Evolutionary conservation across 2,329 filamentous ascomycete genomes (phyloP).

Genomic region (Lithohypha guttulata): DNA sequence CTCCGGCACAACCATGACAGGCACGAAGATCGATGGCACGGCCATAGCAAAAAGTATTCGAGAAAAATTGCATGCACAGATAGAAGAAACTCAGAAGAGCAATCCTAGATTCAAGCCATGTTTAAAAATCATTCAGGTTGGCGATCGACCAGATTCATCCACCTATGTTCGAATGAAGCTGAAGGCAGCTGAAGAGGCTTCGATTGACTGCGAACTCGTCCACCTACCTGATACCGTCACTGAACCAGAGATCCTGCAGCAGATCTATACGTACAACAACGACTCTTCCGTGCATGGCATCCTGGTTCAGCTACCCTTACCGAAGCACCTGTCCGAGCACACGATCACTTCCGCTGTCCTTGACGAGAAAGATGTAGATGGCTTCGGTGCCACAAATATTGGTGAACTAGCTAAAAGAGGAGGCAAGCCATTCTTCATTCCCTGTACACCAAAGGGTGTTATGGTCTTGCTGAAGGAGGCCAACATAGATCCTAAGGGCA

Average conservation of each 20-base stretch:
- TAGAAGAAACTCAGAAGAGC: slow-evolving; percentile 64
- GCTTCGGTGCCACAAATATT: slow-evolving; percentile 88
- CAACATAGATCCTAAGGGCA: slow-evolving; percentile 73
- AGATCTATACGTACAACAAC: slow-evolving; percentile 74
- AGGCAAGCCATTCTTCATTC: slow-evolving; percentile 76
- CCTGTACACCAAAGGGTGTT: slow-evolving; percentile 93
- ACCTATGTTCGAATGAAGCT: slow-evolving; percentile 99
- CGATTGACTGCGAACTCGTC: slow-evolving; percentile 76
- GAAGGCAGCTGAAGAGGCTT: slow-evolving; percentile 91
- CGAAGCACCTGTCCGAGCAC: slow-evolving; percentile 82
- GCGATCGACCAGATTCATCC: slow-evolving; percentile 82
- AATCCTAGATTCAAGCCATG: slow-evolving; percentile 84
- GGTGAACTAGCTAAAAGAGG: slow-evolving; percentile 94
- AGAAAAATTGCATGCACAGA: slow-evolving; percentile 67
- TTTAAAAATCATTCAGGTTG: slow-evolving; percentile 94
- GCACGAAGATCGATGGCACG: slow-evolving; percentile 87
- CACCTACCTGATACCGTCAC: slow-evolving; percentile 72
- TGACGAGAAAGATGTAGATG: slow-evolving; percentile 95
- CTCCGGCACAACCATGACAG: slow-evolving; percentile 80
- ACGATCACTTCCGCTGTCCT: slow-evolving; percentile 78
- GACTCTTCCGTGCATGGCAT: slow-evolving; percentile 80
- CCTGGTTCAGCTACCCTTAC: slow-evolving; percentile 84
- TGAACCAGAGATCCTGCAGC: slow-evolving; percentile 75
- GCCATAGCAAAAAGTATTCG: slow-evolving; percentile 89
- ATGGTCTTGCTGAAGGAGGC: slow-evolving; percentile 83